Conservation (phyloP, 352 stramenopile species). For the Globisporangium abappressorium region DNA sequence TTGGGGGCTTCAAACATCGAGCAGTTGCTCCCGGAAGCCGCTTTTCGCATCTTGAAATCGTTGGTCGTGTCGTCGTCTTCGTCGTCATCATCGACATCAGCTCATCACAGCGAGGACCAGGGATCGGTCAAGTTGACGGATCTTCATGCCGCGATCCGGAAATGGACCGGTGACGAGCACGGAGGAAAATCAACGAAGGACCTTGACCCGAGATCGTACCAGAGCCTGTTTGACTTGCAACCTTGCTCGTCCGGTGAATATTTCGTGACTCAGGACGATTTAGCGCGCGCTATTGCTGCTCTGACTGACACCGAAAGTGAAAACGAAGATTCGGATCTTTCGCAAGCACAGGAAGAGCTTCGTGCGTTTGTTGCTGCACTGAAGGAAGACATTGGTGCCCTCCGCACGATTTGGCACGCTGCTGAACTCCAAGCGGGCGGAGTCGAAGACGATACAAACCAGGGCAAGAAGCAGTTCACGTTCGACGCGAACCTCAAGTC, state of each 20-base stretch:
- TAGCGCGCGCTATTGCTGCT: slow-evolving; percentile 52
- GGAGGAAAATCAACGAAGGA: neutral
- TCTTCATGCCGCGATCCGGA: slow-evolving; percentile 37
- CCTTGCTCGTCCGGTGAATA: slow-evolving; percentile 31
- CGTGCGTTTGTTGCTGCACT: slow-evolving; percentile 41
- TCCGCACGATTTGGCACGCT: slow-evolving; percentile 65
- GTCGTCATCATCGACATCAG: neutral
- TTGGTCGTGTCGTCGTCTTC: slow-evolving; percentile 17
- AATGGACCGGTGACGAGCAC: slow-evolving; percentile 26
- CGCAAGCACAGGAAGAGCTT: slow-evolving; percentile 35
- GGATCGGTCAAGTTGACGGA: slow-evolving; percentile 51
- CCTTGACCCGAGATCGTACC: slow-evolving; percentile 16
- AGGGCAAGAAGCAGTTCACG: slow-evolving; percentile 38
- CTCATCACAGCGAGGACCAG: slow-evolving; percentile 22
- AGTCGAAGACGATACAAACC: slow-evolving; percentile 22
- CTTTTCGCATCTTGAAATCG: slow-evolving; percentile 72
- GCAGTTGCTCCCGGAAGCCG: slow-evolving; percentile 69
- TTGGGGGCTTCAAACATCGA: slow-evolving; percentile 64
- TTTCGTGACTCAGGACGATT: slow-evolving; percentile 66
- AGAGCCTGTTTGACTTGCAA: slow-evolving; percentile 51
- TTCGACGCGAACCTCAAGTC: slow-evolving; percentile 75
- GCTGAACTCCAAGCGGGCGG: slow-evolving; percentile 61
- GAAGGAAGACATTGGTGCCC: slow-evolving; percentile 45
- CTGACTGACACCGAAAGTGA: slow-evolving; percentile 26
- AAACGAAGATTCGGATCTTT: slow-evolving; percentile 11